phyloP scores from a whole-genome alignment of 2,329 filamentous ascomycete species.

The Diaporthe batatas region DNA sequence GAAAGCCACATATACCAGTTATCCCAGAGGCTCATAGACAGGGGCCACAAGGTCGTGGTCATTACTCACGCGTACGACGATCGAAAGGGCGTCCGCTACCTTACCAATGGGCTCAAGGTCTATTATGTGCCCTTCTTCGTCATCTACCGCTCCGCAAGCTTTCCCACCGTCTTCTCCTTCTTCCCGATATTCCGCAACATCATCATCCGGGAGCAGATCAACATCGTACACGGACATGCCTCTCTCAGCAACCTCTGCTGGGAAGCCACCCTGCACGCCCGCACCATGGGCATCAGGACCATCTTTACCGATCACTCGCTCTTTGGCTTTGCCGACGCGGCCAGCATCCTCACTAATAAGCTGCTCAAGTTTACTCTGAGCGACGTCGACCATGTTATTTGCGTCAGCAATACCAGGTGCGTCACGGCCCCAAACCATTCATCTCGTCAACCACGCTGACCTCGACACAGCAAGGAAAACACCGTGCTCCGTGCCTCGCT shows the following conservation, averaged over 20 bases:
- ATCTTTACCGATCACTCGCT: slow-evolving; percentile 98
- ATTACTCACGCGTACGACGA: slow-evolving; percentile 96
- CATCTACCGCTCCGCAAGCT: slow-evolving; percentile 92
- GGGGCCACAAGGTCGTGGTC: slow-evolving; percentile 97
- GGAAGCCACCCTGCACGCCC: slow-evolving; percentile 92
- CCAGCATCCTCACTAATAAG: slow-evolving; percentile 96
- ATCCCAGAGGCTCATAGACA: slow-evolving; percentile 94
- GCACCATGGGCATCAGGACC: slow-evolving; percentile 95
- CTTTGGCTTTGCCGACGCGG: slow-evolving; percentile 97
- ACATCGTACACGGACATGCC: slow-evolving; percentile 98
- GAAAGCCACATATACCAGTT: slow-evolving; percentile 99
- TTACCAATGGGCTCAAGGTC: slow-evolving; percentile 98
- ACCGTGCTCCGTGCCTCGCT: slow-evolving; percentile 94
- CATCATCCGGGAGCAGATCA: slow-evolving; percentile 91
- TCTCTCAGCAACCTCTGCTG: slow-evolving; percentile 94
- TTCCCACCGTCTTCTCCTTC: slow-evolving; percentile 98
- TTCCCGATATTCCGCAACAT: slow-evolving; percentile 99
- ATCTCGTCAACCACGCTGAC: slow-evolving; percentile 42
- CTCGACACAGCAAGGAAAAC: slow-evolving; percentile 84
- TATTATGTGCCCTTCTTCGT: slow-evolving; percentile 97
- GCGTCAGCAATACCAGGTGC: slow-evolving; percentile 97
- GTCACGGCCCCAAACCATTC: slow-evolving; percentile 43
- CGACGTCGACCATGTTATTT: slow-evolving; percentile 98
- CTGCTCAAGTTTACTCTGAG: slow-evolving; percentile 95
- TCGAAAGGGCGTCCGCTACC: slow-evolving; percentile 90